phyloP scores from a whole-genome alignment of 176 grass and related monocot genomes.

The Calamus simplicifolius region DNA sequence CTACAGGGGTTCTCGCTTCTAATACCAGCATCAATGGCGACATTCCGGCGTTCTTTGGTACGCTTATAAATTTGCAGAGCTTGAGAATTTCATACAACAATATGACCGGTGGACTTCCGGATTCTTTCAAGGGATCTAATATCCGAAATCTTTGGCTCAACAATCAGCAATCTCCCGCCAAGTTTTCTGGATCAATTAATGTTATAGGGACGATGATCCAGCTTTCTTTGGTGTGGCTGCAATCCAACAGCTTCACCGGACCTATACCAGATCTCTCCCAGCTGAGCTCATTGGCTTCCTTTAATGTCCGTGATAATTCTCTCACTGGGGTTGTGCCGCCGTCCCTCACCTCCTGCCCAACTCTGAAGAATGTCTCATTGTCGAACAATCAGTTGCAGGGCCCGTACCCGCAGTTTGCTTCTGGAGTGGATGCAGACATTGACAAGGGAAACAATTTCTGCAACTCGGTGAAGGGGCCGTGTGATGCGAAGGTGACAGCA shows the following conservation, averaged over 20 bases:
- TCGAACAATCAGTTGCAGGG: conserved; percentile 31
- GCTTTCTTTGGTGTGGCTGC: conserved; percentile 15
- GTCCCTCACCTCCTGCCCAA: not conserved
- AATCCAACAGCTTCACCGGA: conserved; percentile 21
- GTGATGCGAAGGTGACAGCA: conserved; percentile 32
- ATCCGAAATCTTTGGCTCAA: conserved; percentile 10
- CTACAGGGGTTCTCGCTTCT: conserved; percentile 7
- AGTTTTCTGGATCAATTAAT: conserved; percentile 13
- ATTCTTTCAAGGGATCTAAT: not conserved
- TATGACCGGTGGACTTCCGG: conserved; percentile 5
- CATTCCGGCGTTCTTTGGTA: conserved; percentile 14
- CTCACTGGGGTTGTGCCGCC: conserved; percentile 13
- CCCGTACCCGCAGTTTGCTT: conserved; percentile 30
- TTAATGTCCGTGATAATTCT: conserved; percentile 16
- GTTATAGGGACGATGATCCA: conserved; percentile 16
- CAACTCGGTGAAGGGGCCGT: conserved; percentile 22
- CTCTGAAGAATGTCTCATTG: conserved; percentile 12
- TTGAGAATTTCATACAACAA: conserved; percentile 19
- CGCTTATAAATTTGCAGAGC: not conserved
- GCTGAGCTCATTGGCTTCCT: conserved; percentile 11
- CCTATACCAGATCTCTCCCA: conserved; percentile 23
- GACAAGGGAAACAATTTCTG: conserved; percentile 55
- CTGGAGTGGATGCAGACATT: conserved; percentile 20
- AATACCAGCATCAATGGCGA: conserved; percentile 1
- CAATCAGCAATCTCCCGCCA: conserved; percentile 1